A percentile compares a stretch with the other conserved stretches of the same genome.
These are phyloP conservation scores for Trypanosoma vivax DNA, from an alignment of 208 protist species.

Conservation along the genomic window DNA sequence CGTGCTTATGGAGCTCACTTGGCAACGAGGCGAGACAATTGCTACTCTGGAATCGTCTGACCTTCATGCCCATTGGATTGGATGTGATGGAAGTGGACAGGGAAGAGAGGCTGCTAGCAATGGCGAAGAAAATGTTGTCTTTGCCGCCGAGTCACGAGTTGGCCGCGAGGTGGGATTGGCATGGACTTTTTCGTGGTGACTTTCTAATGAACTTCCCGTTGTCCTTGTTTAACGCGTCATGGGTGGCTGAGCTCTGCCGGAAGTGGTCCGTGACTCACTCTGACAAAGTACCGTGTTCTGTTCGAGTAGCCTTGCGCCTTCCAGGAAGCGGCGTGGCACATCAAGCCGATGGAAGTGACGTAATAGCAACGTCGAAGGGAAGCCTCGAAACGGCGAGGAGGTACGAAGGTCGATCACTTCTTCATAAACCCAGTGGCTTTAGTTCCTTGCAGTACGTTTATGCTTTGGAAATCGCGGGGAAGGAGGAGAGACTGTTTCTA, in stretches of 20 bases:
- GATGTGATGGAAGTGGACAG: too few species aligned
- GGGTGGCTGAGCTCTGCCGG: constrained; percentile 2
- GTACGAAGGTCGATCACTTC: constrained; percentile 3
- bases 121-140: too few species aligned
- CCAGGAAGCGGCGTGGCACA: too few species aligned
- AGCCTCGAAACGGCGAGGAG: too few species aligned
- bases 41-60: neutral
- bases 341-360: too few species aligned
- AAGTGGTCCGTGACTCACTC: neutral
- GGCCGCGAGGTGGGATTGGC: too few species aligned
- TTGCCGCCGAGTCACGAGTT: too few species aligned
- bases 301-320: too few species aligned
- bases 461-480: neutral
- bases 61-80: too few species aligned
- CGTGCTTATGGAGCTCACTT: neutral
- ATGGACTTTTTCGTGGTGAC: neutral
- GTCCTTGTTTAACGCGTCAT: constrained; percentile 13
- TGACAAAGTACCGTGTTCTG: too few species aligned
- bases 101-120: too few species aligned
- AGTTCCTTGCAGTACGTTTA: constrained; percentile 18
- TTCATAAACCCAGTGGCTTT: constrained; percentile 7
- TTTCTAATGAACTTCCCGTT: constrained; percentile 6
- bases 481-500: constrained; percentile 1
- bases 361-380: too few species aligned
- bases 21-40: neutral